Evolutionary conservation across 164 flowering plant genomes (phyloP), one percentile per base, ranked within the genome.

Genomic region (Vitis amurensis): DNA sequence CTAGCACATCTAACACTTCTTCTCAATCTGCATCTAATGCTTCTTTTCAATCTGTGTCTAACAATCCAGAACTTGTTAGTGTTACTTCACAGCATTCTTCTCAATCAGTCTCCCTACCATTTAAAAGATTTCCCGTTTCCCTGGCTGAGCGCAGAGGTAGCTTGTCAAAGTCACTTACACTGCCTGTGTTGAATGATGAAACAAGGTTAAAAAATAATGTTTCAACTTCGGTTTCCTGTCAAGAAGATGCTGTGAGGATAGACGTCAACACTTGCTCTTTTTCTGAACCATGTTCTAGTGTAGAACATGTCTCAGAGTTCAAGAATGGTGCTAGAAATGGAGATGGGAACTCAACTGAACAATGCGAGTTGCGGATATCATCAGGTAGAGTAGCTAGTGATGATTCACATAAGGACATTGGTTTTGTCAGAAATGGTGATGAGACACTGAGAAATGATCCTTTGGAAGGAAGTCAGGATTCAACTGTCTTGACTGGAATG

Each of bases 111-210:
- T 64, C 68, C 10, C 72, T 74, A 19, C 78, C 85, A 12, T 69
- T 78, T 15, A 84, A 81, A 68, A 80, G 70, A 67, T 64, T 67
- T 68, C 75, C 87, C 2, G 76, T 80, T 49, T 88, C 90, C 44
- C 87, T 91, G 71, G 93, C 91, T 1, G 88, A 91, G 59, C 91
- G 91, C 11, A 81, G 96, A 74, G 90, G 89, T 74, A 84, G 88
- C 76, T 77, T 84, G 79, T 81, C 91, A 62, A 84, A 83, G 59
- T 76, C 78, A 69, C 73, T 91, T 51, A 87, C 81, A 74, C 71
- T 91, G 70, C 87, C 93, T 16, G 55, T 62, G 44, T 50, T 66
- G 68, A 55, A 68, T 61, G 73, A 76, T 77, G 80, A 80, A 58
- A 66, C 65, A 47, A 71, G 75, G 68, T 59, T 52, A 44, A 71